A percentile compares a stretch with the other conserved stretches of the same genome.
Conservation (phyloP, 345 rosid genomes). For the Citrus cavaleriei region DNA sequence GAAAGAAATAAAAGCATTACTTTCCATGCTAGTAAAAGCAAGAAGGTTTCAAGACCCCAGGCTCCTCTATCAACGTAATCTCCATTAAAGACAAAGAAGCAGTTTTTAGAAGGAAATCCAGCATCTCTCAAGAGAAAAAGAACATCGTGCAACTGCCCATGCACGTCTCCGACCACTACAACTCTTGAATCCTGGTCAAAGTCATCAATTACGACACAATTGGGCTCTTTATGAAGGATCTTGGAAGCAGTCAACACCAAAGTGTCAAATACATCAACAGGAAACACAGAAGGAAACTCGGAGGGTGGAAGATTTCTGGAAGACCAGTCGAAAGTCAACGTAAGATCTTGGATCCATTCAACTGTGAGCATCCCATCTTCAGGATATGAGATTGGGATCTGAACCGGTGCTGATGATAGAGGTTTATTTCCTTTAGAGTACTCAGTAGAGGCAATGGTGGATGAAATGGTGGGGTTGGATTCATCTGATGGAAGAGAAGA, state of each 20-base stretch:
- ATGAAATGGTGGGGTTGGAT: not conserved
- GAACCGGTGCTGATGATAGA: not conserved
- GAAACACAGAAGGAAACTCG: conserved; percentile 52
- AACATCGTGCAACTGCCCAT: conserved; percentile 91
- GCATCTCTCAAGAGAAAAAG: conserved; percentile 56
- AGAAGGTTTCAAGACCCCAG: conserved; percentile 95
- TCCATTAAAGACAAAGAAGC: conserved; percentile 85
- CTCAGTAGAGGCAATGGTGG: not conserved
- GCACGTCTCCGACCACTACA: conserved; percentile 89
- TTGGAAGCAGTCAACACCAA: conserved; percentile 75
- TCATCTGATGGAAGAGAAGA: not conserved
- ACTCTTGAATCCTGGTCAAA: conserved; percentile 45
- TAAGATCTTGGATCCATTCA: conserved; percentile 61
- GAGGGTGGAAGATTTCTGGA: conserved; percentile 62
- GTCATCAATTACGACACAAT: conserved; percentile 52
- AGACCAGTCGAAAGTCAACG: conserved; percentile 66
- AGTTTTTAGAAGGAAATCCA: conserved; percentile 63
- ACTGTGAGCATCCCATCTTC: conserved; percentile 42
- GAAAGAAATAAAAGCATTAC: conserved; percentile 24
- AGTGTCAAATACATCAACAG: conserved; percentile 65
- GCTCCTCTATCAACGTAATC: conserved; percentile 98
- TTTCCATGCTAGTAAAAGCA: conserved; percentile 90
- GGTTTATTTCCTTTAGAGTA: not conserved
- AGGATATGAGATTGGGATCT: conserved; percentile 60
- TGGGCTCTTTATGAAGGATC: conserved; percentile 86